A percentile compares a stretch with the other conserved stretches of the same genome.
These are phyloP conservation scores for Salix suchowensis DNA, from an alignment of 345 rosid genomes.

Conservation along the genomic window DNA sequence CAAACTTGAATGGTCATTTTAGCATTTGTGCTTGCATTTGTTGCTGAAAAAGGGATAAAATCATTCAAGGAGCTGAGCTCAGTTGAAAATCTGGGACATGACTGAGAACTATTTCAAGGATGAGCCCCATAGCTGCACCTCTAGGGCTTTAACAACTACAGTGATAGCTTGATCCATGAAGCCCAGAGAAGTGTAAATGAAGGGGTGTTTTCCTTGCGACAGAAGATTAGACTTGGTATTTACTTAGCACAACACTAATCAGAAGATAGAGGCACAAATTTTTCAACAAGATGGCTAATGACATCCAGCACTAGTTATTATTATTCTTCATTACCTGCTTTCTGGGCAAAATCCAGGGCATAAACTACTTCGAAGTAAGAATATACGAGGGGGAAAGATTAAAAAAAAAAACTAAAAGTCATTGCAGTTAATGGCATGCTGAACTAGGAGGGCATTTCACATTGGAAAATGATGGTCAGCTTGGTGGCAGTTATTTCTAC, in stretches of 20 bases:
- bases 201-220: neutral
- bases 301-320: neutral
- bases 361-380: constrained; percentile 5
- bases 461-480: constrained; percentile 1
- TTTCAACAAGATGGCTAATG: neutral
- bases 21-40: neutral
- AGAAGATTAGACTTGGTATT: neutral
- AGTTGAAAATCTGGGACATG: too few species aligned
- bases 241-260: neutral
- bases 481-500: constrained; percentile 7
- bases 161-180: neutral
- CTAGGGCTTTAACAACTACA: neutral
- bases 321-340: neutral
- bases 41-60: too few species aligned
- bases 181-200: neutral
- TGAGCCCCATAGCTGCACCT: too few species aligned
- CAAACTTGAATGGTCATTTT: neutral
- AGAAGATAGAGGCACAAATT: neutral
- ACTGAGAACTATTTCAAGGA: too few species aligned
- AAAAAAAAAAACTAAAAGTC: neutral
- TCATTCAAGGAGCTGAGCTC: too few species aligned
- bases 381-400: neutral
- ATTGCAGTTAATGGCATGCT: constrained; percentile 14
- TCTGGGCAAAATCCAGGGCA: neutral
- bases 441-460: neutral